Base-by-base conservation (phyloP, 2,329 filamentous ascomycete species). In the Spiromastix sp. region DNA sequence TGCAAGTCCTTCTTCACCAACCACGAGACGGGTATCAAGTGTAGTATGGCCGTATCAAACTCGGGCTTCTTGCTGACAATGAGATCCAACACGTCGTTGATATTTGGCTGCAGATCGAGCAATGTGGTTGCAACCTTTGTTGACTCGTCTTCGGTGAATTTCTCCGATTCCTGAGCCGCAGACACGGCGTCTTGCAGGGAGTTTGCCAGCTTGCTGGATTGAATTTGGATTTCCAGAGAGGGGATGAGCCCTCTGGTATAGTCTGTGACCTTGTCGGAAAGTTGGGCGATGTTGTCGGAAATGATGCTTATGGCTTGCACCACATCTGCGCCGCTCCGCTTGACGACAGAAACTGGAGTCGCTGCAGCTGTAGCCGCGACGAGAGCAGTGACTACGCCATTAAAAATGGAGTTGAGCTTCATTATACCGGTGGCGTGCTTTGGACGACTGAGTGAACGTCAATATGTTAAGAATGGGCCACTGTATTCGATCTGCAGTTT, bases 1-100 rank as follows among this genome's bases (percentile, higher is more conserved):
- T 43, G 30, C 32, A 48, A 20, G 12, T 45, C 38, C 2, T 20
- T 29, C 38, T 40, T 45, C 5, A 49, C 47, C 4, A 48, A 13
- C 7, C 42, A 42, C 0, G 37, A 28, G 28, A 49, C n/a, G 12
- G 43, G 44, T 1, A 39, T 37, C 2, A 48, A 33, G 0, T 43
- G 45, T 17, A 48, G 19, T 26, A 48, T 15, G 2, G 43, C 45
- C 2, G 20, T 44, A 12, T 44, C 34, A n/a, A 48, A 46, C 22
- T 43, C 34, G 1, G 35, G 19, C n/a, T 46, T 46, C 34, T 45
- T 45, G 7, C 20, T 5, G 9, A 48, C 38, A 26, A 48, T 38
- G 5, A 41, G 46, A 22, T 42, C 39, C 4, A 48, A 39, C 2
- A 44, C 41, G 1, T 40, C 42, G 16, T 35, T 37, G 42, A 48